These are phyloP conservation scores for Brettanomyces custersianus DNA, from an alignment of 805 yeast genomes.

Conservation along the genomic window DNA sequence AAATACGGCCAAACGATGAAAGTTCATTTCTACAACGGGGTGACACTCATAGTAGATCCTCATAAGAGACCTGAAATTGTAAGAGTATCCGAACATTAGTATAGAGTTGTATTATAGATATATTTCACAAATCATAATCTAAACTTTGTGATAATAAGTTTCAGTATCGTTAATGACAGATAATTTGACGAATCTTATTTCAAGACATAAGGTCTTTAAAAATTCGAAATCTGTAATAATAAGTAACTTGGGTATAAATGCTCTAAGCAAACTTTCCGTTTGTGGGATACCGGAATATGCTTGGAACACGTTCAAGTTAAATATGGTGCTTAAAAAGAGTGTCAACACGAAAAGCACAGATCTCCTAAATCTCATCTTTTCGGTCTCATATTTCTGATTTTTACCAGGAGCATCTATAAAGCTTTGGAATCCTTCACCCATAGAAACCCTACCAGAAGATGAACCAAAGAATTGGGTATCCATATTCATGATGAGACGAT, in stretches of 20 bases:
- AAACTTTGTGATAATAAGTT: not conserved
- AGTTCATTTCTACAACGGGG: constrained; percentile 29
- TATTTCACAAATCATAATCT: no score
- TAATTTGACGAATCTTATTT: constrained; percentile 13
- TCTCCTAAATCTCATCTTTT: constrained; percentile 13
- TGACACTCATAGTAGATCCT: constrained; percentile 33
- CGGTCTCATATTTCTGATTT: constrained; percentile 12
- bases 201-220: constrained; percentile 13
- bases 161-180: constrained; percentile 3
- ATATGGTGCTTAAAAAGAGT: not conserved
- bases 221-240: constrained; percentile 17
- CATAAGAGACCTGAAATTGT: constrained; percentile 16
- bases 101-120: no score
- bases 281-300: not conserved
- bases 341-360: constrained; percentile 7
- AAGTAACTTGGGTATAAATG: constrained; percentile 7
- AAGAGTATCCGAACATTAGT: not conserved
- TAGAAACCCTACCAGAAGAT: constrained; percentile 1
- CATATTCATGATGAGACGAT: constrained; percentile 18
- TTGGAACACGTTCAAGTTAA: not conserved
- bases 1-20: constrained; percentile 29
- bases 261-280: not conserved
- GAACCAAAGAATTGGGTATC: constrained; percentile 3
- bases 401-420: constrained; percentile 11
- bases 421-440: constrained; percentile 14